Base-by-base conservation (phyloP, 169 alveolate species). In the Miamiensis avidus region DNA sequence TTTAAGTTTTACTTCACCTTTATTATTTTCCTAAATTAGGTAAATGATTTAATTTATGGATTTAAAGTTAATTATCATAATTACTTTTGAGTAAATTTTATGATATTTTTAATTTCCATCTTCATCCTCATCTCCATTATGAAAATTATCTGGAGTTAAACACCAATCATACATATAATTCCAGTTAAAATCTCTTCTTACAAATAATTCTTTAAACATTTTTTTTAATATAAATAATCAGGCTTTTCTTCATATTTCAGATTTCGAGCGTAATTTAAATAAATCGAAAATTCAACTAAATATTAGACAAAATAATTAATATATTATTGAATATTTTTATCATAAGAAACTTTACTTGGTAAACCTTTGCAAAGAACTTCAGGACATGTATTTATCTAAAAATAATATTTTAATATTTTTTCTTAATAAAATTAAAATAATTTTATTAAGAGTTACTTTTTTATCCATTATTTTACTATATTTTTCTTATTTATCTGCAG, bases 361-460 rank as follows among this genome's bases (percentile, higher is more conserved):
- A 86, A 91, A 11, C 96, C 93, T 93, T 98, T 97, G 93, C 99
- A 98, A 75, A 99, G 94, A 33, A 97, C 89, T 88, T 98, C 99
- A 34, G 98, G 96, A 26, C 99, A 99, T 29, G 99, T 98, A 82
- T 99, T 97, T 93, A 98, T 11, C 69, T 97, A 49, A 11, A 49
- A 11, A 49, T 11, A 11, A 49, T 4, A 49, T 49, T 11, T 49
- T 49, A 49, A 49, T 20, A 49, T 49, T 11, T 11, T 11, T 49
- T 49, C 20, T 49, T 11, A 11, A 11, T 49, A 4, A 49, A 49
- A 49, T 49, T 11, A 11, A 11, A 11, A 11, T 11, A 11, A 49
- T 11, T 49, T 11, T 49, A 4, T 49, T 49, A 49, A 11, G 20
- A 65, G 84, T 78, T 89, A 89, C 75, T 82, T 93, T 93, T 81